phyloP scores from a whole-genome alignment of 768 basidiomycete genomes.

The Boletus subparvulus region DNA sequence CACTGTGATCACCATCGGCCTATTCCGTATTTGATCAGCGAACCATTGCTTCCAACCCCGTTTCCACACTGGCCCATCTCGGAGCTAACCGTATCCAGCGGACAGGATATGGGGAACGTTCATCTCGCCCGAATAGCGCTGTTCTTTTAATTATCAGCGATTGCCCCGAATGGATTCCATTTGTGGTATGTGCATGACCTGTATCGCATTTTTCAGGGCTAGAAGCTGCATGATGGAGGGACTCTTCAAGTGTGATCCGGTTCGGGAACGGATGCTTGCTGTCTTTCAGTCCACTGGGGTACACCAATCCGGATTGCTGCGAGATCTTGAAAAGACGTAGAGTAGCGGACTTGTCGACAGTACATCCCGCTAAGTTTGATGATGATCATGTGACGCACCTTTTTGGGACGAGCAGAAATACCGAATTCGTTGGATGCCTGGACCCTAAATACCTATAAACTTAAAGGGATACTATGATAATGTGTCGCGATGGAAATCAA shows the following conservation, averaged over 20 bases:
- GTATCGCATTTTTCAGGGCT: background rate
- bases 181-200: constrained; percentile 3
- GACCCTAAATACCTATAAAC: too few species aligned
- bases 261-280: background rate
- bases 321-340: background rate
- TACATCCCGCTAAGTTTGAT: background rate
- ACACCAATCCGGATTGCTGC: background rate
- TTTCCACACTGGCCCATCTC: constrained; percentile 5
- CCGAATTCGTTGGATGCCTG: background rate
- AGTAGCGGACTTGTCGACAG: background rate
- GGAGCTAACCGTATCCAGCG: constrained; percentile 4
- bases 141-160: constrained; percentile 8
- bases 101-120: background rate
- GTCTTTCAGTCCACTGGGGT: background rate
- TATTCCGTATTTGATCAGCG: constrained; percentile 18
- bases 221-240: background rate
- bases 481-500: background rate
- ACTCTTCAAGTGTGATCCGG: background rate
- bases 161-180: background rate
- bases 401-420: background rate
- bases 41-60: background rate
- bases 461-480: background rate
- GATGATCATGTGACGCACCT: background rate
- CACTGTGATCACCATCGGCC: constrained; percentile 24
- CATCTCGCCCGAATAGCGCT: background rate